These are phyloP conservation scores for Esteya vermicola DNA, from an alignment of 2,329 filamentous ascomycete genomes.

Conservation along the genomic window DNA sequence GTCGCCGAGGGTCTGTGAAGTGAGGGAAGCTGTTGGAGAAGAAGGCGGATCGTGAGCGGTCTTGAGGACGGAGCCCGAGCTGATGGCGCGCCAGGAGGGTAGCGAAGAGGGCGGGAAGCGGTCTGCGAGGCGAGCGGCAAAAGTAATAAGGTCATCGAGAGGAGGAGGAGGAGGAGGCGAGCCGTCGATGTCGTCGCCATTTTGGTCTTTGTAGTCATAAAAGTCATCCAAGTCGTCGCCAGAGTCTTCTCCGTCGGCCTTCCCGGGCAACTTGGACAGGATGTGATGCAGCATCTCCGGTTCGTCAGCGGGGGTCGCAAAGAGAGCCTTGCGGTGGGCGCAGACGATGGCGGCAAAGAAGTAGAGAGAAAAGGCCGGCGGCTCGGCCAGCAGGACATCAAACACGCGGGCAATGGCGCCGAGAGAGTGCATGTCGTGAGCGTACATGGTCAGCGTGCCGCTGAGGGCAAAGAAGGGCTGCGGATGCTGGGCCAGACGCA, in stretches of 20 bases:
- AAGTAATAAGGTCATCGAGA: slow-evolving; percentile 60
- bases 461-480: slow-evolving; percentile 78
- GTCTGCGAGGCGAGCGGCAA: slow-evolving; percentile 49
- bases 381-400: slow-evolving; percentile 75
- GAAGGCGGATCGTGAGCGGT: slow-evolving; percentile 58
- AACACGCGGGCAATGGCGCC: slow-evolving; percentile 80
- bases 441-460: slow-evolving; percentile 91
- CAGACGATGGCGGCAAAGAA: slow-evolving; percentile 83
- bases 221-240: too few species aligned
- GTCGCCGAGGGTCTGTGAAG: slow-evolving; percentile 45
- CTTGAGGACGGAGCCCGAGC: slow-evolving; percentile 67
- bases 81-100: slow-evolving; percentile 58
- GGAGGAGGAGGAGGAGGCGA: slow-evolving; percentile 29
- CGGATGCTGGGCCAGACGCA: slow-evolving; percentile 49
- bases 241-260: slow-evolving; percentile 32
- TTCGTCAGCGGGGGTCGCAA: slow-evolving; percentile 69
- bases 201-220: too few species aligned
- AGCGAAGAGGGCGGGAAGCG: slow-evolving; percentile 59
- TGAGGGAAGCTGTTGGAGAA: slow-evolving; percentile 24
- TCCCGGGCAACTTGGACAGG: slow-evolving; percentile 68
- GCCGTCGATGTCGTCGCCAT: slow-evolving; percentile 62
- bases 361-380: slow-evolving; percentile 83
- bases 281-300: slow-evolving; percentile 85
- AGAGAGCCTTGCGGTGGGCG: slow-evolving; percentile 66
- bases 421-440: slow-evolving; percentile 87